Evolutionary conservation across 306 rosid species (phyloP).

Genomic region (Urtica urens): DNA sequence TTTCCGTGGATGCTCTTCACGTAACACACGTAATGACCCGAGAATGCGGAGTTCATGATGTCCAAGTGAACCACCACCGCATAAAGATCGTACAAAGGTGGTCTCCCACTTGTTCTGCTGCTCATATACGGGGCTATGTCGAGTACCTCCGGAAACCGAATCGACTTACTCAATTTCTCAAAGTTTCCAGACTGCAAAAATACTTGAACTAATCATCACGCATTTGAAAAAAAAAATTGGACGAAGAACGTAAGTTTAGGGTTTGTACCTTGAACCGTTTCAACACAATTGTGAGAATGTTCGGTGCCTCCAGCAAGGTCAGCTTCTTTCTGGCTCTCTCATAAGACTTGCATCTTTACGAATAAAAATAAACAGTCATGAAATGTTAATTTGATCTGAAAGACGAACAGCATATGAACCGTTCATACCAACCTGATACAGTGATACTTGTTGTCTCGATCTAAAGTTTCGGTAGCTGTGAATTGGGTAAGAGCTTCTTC

Average conservation of each 20-base stretch:
- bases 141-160: constrained; percentile 74
- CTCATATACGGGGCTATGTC: constrained; percentile 81
- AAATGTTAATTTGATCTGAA: not conserved
- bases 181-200: constrained; percentile 72
- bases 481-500: constrained; percentile 69
- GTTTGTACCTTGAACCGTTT: constrained; percentile 82
- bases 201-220: not conserved
- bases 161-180: constrained; percentile 89
- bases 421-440: constrained; percentile 74
- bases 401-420: not conserved
- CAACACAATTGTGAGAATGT: constrained; percentile 83
- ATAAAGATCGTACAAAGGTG: constrained; percentile 68
- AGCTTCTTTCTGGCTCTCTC: constrained; percentile 93
- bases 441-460: constrained; percentile 87
- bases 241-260: constrained; percentile 4
- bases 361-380: not conserved
- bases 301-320: constrained; percentile 85
- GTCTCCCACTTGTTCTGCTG: constrained; percentile 75
- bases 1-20: constrained; percentile 68
- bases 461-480: constrained; percentile 76
- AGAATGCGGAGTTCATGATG: constrained; percentile 80
- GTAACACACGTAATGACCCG: constrained; percentile 95
- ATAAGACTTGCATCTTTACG: constrained; percentile 69
- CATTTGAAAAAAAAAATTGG: not conserved
- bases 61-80: constrained; percentile 96